Percentiles rank a stretch among this genome's conserved stretches.
Evolutionary conservation across 2,329 filamentous ascomycete genomes (phyloP).

Genomic region (Dactylellina leptospora): DNA sequence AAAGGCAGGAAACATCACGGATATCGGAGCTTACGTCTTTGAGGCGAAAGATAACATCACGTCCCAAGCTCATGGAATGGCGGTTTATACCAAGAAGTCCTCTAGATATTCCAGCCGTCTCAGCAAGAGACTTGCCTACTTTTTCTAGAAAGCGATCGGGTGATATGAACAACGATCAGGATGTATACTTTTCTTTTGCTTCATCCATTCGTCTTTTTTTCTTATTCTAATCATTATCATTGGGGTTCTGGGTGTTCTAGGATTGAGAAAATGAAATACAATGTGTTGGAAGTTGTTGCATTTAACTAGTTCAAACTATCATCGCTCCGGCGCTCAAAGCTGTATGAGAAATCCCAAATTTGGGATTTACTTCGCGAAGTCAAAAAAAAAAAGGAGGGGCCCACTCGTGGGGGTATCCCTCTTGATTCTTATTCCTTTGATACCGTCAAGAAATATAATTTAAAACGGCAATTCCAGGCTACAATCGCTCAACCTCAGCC

Average conservation of each 20-base stretch:
- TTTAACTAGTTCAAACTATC: too few species aligned
- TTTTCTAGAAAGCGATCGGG: not conserved
- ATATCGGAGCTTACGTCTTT: constrained; percentile 36
- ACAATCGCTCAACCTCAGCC: constrained; percentile 2
- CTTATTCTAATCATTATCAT: not conserved
- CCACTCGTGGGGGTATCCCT: too few species aligned
- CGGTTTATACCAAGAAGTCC: constrained; percentile 10
- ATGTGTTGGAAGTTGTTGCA: constrained; percentile 9
- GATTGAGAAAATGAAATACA: not conserved
- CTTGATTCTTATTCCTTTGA: too few species aligned
- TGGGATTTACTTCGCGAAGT: too few species aligned
- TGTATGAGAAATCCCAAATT: too few species aligned
- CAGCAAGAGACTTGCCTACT: too few species aligned
- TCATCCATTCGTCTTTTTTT: constrained; percentile 4
- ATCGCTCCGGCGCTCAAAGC: not conserved
- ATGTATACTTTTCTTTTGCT: constrained; percentile 15
- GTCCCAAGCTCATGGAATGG: constrained; percentile 32
- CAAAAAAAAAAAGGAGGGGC: too few species aligned
- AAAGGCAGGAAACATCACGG: constrained; percentile 13
- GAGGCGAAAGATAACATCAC: constrained; percentile 28
- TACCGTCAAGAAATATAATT: not conserved
- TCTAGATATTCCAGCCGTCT: too few species aligned
- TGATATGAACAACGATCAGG: not conserved
- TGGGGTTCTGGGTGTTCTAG: not conserved
- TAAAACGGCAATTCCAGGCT: constrained; percentile 19